A percentile compares a stretch with the other conserved stretches of the same genome.
These are phyloP conservation scores for Micractinium sp. DNA, from an alignment of 139 green algal species.

Conservation along the genomic window DNA sequence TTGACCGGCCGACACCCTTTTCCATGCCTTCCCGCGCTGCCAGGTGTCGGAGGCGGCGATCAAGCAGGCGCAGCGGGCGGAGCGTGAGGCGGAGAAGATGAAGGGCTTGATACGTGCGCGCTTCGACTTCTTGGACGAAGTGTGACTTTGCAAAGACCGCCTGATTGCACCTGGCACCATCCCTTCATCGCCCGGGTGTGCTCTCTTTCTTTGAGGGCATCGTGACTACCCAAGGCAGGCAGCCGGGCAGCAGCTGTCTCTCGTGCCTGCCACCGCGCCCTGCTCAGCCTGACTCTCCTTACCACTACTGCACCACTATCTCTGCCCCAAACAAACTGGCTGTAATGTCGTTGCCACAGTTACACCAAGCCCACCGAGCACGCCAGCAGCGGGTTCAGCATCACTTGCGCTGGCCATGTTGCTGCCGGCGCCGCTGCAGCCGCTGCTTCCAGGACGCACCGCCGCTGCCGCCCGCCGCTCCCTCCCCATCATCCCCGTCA, in stretches of 20 bases:
- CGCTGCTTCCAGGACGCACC: background rate
- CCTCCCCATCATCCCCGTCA: background rate
- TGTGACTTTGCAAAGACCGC: background rate
- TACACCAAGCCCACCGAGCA: too few relatives aligned
- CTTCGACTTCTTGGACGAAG: constrained; percentile 80
- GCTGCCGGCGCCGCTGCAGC: background rate
- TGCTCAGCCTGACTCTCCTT: background rate
- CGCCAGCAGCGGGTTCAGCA: background rate
- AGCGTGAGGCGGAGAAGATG: constrained; percentile 75
- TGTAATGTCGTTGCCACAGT: too few relatives aligned
- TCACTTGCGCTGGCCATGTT: background rate
- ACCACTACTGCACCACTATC: background rate
- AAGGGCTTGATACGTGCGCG: constrained; percentile 70
- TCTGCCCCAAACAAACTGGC: too few relatives aligned
- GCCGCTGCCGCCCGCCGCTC: background rate
- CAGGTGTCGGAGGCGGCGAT: constrained; percentile 71
- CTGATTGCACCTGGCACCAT: too few relatives aligned
- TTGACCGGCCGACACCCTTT: too few relatives aligned
- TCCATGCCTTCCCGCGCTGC: too few relatives aligned
- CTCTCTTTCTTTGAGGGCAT: too few relatives aligned
- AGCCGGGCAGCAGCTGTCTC: background rate
- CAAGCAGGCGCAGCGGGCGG: constrained; percentile 70
- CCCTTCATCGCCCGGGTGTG: too few relatives aligned
- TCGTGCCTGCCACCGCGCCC: background rate
- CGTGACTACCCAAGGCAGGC: background rate